Percentiles rank a stretch among this genome's conserved stretches.
Conservation (phyloP, 257 asterid species). For the Lavandula angustifolia region DNA sequence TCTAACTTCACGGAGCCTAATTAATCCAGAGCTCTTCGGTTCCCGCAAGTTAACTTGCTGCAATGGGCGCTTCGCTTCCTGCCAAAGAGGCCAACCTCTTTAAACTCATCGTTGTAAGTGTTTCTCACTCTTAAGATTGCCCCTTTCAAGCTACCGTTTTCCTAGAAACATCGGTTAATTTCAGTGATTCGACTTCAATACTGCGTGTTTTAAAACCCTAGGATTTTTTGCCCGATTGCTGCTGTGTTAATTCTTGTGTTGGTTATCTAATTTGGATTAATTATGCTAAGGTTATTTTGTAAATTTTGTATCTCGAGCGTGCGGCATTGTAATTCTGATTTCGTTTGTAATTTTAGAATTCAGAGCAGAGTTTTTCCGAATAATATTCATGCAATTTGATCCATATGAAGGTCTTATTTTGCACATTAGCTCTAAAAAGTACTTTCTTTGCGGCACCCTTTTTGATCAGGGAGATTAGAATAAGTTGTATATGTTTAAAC, state of each 20-base stretch:
- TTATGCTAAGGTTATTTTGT: neutral
- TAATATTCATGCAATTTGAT: neutral
- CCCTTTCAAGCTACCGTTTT: constrained; percentile 21
- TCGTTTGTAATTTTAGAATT: constrained; percentile 18
- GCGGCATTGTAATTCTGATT: constrained; percentile 7
- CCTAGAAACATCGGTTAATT: neutral
- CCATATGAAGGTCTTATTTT: neutral
- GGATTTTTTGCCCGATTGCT: constrained; percentile 35
- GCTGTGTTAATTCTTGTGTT: neutral
- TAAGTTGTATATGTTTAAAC: neutral
- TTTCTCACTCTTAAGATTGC: constrained; percentile 19
- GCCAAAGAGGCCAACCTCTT: constrained; percentile 98
- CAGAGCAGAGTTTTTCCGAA: neutral
- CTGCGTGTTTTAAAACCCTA: constrained; percentile 41
- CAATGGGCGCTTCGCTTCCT: constrained; percentile 97
- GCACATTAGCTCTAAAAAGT: neutral
- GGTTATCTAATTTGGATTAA: neutral
- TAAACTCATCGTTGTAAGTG: constrained; percentile 93
- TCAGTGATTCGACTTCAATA: constrained; percentile 12
- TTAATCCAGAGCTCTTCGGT: constrained; percentile 21
- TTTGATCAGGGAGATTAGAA: neutral
- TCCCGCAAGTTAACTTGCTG: constrained; percentile 28
- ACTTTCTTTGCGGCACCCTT: neutral
- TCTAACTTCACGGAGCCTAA: constrained; percentile 28
- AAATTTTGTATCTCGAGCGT: constrained; percentile 1